Conservation (phyloP, 1,284 basidiomycete genomes). For the Marasmius fiardii region DNA sequence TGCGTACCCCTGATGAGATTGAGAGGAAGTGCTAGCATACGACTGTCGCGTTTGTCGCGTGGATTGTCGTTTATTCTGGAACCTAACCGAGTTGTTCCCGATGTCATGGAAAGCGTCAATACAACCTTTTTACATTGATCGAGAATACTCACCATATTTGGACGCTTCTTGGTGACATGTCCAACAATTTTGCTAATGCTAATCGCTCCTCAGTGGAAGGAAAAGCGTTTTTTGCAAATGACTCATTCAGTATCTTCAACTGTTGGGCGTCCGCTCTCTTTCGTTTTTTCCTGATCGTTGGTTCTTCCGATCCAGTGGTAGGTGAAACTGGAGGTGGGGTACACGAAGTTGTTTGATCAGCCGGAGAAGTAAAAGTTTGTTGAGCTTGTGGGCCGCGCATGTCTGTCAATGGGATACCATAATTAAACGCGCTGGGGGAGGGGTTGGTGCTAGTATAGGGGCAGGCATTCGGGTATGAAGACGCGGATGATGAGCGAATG, state of each 20-base stretch:
- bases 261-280: slow-evolving; percentile 79
- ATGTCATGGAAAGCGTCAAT: slow-evolving; percentile 13
- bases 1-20: slow-evolving; percentile 51
- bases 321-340: slow-evolving; percentile 31
- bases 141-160: slow-evolving; percentile 68
- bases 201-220: slow-evolving; percentile 82
- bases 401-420: slow-evolving; percentile 27
- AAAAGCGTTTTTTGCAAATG: slow-evolving; percentile 76
- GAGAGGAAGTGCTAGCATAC: slow-evolving; percentile 32
- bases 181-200: slow-evolving; percentile 68
- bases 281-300: slow-evolving; percentile 79
- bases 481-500: slow-evolving; percentile 5
- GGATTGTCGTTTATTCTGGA: slow-evolving; percentile 81
- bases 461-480: slow-evolving; percentile 7
- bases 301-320: slow-evolving; percentile 41
- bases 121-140: slow-evolving; percentile 11
- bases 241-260: slow-evolving; percentile 75
- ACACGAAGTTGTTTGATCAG: slow-evolving; percentile 13
- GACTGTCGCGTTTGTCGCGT: slow-evolving; percentile 74
- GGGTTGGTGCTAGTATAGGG: slow-evolving; percentile 36
- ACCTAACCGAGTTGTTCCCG: slow-evolving; percentile 43
- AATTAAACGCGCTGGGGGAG: slow-evolving; percentile 25
- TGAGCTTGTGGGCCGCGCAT: slow-evolving; percentile 7
- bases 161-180: slow-evolving; percentile 80
- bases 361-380: slow-evolving; percentile 17